These are phyloP conservation scores for Botrytis paeoniae DNA, from an alignment of 2,329 filamentous ascomycete genomes.

Conservation along the genomic window DNA sequence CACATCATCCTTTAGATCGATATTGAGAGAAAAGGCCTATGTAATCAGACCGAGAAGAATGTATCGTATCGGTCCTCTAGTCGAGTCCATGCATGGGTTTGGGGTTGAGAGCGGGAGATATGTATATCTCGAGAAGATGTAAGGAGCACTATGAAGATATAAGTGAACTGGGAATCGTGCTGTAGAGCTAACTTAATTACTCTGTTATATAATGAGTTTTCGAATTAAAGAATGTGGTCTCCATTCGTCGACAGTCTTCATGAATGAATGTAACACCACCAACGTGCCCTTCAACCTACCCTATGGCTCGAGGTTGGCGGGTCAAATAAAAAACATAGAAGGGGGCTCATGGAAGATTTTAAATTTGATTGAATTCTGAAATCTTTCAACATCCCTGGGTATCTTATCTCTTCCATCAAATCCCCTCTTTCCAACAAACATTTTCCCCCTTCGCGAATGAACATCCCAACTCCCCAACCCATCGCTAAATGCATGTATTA, in stretches of 20 bases:
- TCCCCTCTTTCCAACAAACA: not conserved
- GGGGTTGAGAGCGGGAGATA: too few relatives aligned
- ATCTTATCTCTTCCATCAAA: not conserved
- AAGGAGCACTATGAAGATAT: not conserved
- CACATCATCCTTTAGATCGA: too few relatives aligned
- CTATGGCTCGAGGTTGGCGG: accelerated
- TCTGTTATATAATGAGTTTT: not conserved
- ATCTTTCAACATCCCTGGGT: not conserved
- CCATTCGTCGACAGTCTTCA: not conserved
- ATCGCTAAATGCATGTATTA: not conserved
- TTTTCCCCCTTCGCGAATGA: not conserved
- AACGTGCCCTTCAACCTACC: not conserved
- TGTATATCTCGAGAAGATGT: not conserved
- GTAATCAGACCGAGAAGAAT: too few relatives aligned
- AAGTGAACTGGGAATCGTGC: not conserved
- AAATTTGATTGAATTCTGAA: not conserved
- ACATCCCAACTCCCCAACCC: not conserved
- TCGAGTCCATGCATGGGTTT: too few relatives aligned
- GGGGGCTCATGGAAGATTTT: not conserved
- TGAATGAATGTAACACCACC: accelerated
- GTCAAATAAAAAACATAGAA: not conserved
- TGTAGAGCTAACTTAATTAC: not conserved
- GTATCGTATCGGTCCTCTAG: too few relatives aligned
- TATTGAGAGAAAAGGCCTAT: too few relatives aligned
- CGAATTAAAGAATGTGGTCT: accelerated